Percentiles rank a stretch among this genome's conserved stretches.
These are phyloP conservation scores for Populus hybrid DNA, from an alignment of 441 rosid species.

Conservation along the genomic window DNA sequence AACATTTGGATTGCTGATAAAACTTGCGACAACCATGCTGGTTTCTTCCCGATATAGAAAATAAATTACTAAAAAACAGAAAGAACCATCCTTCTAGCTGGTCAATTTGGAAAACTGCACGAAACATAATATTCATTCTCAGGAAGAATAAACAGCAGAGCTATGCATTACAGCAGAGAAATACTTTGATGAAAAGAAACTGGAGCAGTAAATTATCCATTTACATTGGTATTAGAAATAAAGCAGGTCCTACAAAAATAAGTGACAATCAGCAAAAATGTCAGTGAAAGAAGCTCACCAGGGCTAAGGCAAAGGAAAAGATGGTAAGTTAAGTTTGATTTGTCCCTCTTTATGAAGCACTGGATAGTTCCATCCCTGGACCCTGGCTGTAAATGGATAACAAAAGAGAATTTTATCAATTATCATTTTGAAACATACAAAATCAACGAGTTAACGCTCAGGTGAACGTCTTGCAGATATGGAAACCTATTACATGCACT, in stretches of 20 bases:
- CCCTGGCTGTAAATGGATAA: too few species aligned
- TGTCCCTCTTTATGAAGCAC: too few species aligned
- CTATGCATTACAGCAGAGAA: background rate
- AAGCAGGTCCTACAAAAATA: background rate
- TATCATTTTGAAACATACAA: too few species aligned
- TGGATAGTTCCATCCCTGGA: too few species aligned
- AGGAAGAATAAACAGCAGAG: background rate
- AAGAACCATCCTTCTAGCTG: background rate
- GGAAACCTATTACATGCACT: constrained; percentile 6
- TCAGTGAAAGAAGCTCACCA: constrained; percentile 42
- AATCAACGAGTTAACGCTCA: constrained; percentile 14
- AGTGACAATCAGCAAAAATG: too few species aligned
- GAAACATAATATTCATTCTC: background rate
- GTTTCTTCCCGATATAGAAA: background rate
- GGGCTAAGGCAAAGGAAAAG: constrained; percentile 63
- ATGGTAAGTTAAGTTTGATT: too few species aligned
- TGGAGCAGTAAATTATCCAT: background rate
- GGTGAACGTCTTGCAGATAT: background rate
- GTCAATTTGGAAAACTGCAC: background rate
- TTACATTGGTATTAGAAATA: background rate
- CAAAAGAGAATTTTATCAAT: too few species aligned
- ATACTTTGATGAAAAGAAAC: too few species aligned
- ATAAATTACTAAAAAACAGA: background rate
- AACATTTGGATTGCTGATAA: background rate
- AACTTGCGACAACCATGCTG: background rate